Base-by-base conservation (phyloP, 2,329 filamentous ascomycete species). In the Aspergillus sp. region DNA sequence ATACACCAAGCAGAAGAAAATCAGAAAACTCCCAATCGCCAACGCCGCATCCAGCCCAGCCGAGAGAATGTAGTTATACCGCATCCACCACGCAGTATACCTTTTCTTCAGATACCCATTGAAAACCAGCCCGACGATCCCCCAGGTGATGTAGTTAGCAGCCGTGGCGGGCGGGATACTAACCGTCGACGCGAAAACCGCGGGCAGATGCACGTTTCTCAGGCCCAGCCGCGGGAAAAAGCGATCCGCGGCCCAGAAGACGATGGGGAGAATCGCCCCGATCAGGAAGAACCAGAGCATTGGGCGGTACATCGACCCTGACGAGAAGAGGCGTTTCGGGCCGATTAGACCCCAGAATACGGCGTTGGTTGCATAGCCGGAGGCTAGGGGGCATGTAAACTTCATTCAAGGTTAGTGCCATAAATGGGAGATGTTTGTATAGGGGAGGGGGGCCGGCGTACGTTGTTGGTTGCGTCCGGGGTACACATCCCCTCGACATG, bases 41-140 rank as follows among this genome's bases (percentile, higher is more conserved):
- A 63, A 54, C 0, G 55, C 56, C 3, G 58, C 57, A 39, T 86
- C 83, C 41, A 87, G 69, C 1, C 80, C 83, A 0, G 82, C 82
- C 30, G 81, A 84, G 1, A 81, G 79, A 57, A 86, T 75, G 62
- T 86, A 87, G 67, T 86, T 86, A 66, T 85, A 86, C 63, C 81
- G 81, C 55, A 81, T 67, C 83, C 83, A 86, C 83, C 83, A 86
- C 39, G 77, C 79, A 5, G 72, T 75, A 60, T 77, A 79, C 44
- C 75, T 73, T 39, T 77, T 74, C 61, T 77, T 76, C 58, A 86
- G 73, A 53, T 76, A 76, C 52, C 73, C 80, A 60, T 85, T 84
- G 69, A 86, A 86, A 3, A 79, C 54, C 29, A 78, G 72, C 5
- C 82, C 83, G 7, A 83, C 76, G 19, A 78, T 55, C 1, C 79